These are phyloP conservation scores for Uronychia setigera DNA, from an alignment of 73 alveolate species.

Conservation along the genomic window DNA sequence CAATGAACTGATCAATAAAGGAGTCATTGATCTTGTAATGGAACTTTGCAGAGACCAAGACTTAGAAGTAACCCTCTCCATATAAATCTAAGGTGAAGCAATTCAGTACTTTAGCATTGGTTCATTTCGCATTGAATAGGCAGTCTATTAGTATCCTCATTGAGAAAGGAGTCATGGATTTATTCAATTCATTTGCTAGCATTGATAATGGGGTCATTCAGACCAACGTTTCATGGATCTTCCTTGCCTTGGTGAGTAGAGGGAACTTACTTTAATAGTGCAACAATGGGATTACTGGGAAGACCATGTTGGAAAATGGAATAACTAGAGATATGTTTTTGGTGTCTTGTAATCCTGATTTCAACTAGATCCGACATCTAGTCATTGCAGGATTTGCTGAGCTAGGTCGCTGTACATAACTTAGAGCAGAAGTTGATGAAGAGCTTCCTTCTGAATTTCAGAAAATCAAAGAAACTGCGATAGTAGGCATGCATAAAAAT, in stretches of 20 bases:
- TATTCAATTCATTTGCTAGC: conserved; percentile 56
- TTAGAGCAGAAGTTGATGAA: conserved; percentile 3
- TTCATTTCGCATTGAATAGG: conserved; percentile 69
- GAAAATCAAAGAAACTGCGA: conserved; percentile 64
- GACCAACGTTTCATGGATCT: conserved; percentile 71
- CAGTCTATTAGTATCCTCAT: conserved; percentile 47
- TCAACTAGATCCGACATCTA: conserved; percentile 57
- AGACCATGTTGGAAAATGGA: conserved; percentile 70
- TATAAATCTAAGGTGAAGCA: conserved; percentile 19
- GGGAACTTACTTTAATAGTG: conserved; percentile 6
- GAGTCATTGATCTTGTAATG: conserved; percentile 72
- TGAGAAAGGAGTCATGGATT: conserved; percentile 67
- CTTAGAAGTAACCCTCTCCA: conserved; percentile 16
- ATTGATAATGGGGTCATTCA: conserved; percentile 42
- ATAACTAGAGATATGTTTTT: conserved; percentile 74
- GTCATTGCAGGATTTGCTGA: conserved; percentile 79
- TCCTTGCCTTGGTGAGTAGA: conserved; percentile 43
- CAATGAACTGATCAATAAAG: conserved; percentile 55
- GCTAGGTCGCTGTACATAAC: conserved; percentile 63
- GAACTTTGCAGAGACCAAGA: conserved; percentile 60
- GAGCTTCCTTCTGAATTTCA: conserved; percentile 4
- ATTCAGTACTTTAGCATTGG: conserved; percentile 54
- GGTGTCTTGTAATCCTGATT: conserved; percentile 65
- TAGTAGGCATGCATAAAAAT: conserved; percentile 60
- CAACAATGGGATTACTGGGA: conserved; percentile 67